Base-by-base conservation (phyloP, 495 filamentous ascomycete species). In the Aspergillus nanangensis region DNA sequence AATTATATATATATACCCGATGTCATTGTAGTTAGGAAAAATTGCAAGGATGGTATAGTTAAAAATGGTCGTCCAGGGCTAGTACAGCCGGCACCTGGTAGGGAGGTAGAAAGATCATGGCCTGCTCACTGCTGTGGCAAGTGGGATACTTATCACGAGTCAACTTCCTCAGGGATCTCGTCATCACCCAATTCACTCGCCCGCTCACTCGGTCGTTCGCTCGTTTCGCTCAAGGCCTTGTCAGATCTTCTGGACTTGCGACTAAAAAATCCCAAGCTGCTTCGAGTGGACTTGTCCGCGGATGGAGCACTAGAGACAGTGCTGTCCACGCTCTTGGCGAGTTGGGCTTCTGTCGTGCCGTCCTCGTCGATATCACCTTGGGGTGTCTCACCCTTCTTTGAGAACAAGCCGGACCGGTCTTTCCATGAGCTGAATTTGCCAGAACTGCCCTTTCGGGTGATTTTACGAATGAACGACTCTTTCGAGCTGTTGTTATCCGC, bases 351-450 rank as follows among this genome's bases (percentile, higher is more conserved):
- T 44, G 57, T 62, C 21, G 60, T 52, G 18, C 47, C 56, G 38
- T 76, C 73, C 49, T 73, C 75, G 24, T 77, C 75, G 41, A 71
- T 67, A 44, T 79, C 74, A 32, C 65, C 69, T 42, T 72, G 71
- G 22, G 69, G 62, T 14, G 75, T 64, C 40, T 77, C 72, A 14
- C 75, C 78, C 47, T 83, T 84, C 62, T 84, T 87, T 32, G 74
- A 82, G 41, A 83, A 77, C 5, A 81, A 60, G 14, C 76, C 71
- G 18, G 76, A 79, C 44, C 84, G 81, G 39, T 80, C 77, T 51
- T 87, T 83, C 51, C 83, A 86, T 5, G 84, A 78, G 56, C 81
- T 84, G 65, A 90, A 90, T 63, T 90, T 91, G 61, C 83, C 79
- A 15, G 85, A 86, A 64, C 83, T 87, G 44, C 86, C 79, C 58